Conservation (phyloP, 1,284 basidiomycete species). For the Lentinula novae-zelandiae region DNA sequence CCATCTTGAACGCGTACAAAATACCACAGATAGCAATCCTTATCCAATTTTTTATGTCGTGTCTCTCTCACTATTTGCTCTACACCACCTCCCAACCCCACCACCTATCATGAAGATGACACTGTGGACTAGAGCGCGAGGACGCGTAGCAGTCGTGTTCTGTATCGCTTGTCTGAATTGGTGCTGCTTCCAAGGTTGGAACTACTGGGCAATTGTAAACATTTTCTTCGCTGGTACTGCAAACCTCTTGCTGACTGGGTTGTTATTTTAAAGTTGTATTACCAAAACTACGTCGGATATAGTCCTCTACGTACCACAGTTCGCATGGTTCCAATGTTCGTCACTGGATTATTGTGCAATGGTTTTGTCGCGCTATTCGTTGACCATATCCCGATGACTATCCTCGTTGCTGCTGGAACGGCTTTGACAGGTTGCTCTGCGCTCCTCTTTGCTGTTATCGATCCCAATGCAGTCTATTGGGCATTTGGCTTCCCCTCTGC, state of each 20-base stretch:
- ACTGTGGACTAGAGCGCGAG: conserved; percentile 12
- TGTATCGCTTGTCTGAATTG: conserved; percentile 32
- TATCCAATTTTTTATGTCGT: conserved; percentile 1
- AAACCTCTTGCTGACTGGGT: background rate
- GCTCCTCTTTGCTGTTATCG: conserved; percentile 72
- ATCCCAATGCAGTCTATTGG: conserved; percentile 67
- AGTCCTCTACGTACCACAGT: conserved; percentile 8
- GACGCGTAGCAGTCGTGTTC: conserved; percentile 25
- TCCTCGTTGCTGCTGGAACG: conserved; percentile 37
- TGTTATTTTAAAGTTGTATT: conserved; percentile 9
- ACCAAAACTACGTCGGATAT: conserved; percentile 11
- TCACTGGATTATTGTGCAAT: conserved; percentile 13
- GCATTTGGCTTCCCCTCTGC: conserved; percentile 79
- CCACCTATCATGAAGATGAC: conserved; percentile 12
- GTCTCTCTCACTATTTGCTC: background rate
- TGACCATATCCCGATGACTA: conserved; percentile 7
- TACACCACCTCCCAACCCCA: conserved; percentile 5
- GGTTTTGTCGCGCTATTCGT: conserved; percentile 10
- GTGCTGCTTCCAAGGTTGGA: conserved; percentile 17
- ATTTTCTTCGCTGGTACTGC: background rate
- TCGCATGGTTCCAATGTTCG: conserved; percentile 13
- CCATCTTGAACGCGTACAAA: conserved; percentile 11
- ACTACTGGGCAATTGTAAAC: conserved; percentile 13
- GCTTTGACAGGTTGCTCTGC: conserved; percentile 60
- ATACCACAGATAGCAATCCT: background rate